Base-by-base conservation (phyloP, 805 yeast genomes). In the Lipomyces lipofer region DNA sequence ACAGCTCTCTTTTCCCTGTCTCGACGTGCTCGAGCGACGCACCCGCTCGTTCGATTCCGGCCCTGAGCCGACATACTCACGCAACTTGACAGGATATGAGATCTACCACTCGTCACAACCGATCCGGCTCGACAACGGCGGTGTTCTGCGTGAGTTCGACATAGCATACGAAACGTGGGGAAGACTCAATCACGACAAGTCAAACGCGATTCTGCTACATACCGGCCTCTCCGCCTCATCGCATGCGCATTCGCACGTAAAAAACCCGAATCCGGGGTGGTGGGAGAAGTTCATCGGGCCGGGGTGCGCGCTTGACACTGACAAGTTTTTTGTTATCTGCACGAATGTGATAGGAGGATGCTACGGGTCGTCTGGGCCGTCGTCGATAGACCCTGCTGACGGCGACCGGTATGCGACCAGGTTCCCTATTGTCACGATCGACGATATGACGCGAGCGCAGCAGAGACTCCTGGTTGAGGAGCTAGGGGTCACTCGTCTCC, bases 161-260 rank as follows among this genome's bases (percentile, higher is more conserved):
- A 76, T 91, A n/a, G 97, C 97, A 0, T 91, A 87, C 71, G 97
- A 91, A 69, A 81, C 91, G 2, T 91, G 97, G 97, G 97, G 97
- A 1, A 63, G 67, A 5, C 74, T 91, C 59, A 86, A 87, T 60
- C 67, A 71, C 1, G 78, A 74, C 43, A 80, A 73, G 58, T 80
- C 86, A 19, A 91, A 91, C 66, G 86, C 90, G 10, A 80, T 91
- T 19, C 74, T 91, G 33, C 71, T 91, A 8, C 97, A 91, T 65
- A 91, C 97, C 0, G 97, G 97, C 0, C 76, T 91, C 17, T 87
- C 96, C 0, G 97, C 97, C 0, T 87, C 96, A 0, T 88, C 96
- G 1, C 97, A 91, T 73, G 97, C 97, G 8, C 86, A 81, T 64
- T 87, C 96, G 2, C 94, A 87, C 56, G 73, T 75, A 0, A 74